Evolutionary conservation across 2,329 filamentous ascomycete genomes (phyloP), one percentile per base, ranked within the genome.

Genomic region (Fusarium sp.): DNA sequence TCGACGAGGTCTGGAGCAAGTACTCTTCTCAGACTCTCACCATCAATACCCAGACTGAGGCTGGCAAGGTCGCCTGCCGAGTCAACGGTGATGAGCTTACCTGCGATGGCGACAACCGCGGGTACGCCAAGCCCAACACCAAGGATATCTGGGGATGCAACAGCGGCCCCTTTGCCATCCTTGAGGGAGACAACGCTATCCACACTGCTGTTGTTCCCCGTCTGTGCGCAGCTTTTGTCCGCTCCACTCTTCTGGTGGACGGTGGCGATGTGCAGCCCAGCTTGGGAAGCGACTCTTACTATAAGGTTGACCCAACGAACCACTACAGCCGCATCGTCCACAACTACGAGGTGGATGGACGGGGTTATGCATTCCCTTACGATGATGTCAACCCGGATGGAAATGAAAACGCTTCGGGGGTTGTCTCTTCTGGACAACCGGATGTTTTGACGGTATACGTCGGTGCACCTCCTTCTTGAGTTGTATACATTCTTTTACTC

Each of bases 291-390:
- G 65, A 71, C n/a, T 61, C 62, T 28, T 88, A 87, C 77, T 88
- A 89, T 75, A 77, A 75, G 3, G 62, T 30, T n/a, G 68, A 78
- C 47, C 82, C 84, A 1, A 85, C 84, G 11, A 83, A 79, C 71
- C 89, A 91, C 74, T 92, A 91, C 74, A 81, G 87, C 31, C 82
- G 88, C 9, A 82, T 92, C 40, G 84, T 92, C 3, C 90, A 92
- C 77, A 78, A 84, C 39, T 83, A 87, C 52, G 88, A 91, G 78
- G 74, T 85, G 6, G 89, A 91, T 75, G 85, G 85, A 1, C 80
- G 83, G 46, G 90, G 90, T 0, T 92, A 92, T 74, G 87, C 88
- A 0, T 92, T 92, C 74, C 84, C 90, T 0, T 92, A 91, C 70
- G 90, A 92, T 73, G 90, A 92, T 75, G 90, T 92, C 16, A 87